Evolutionary conservation across 192 early-diverging fungal genomes (phyloP).

Genomic region (Podila epicladia): DNA sequence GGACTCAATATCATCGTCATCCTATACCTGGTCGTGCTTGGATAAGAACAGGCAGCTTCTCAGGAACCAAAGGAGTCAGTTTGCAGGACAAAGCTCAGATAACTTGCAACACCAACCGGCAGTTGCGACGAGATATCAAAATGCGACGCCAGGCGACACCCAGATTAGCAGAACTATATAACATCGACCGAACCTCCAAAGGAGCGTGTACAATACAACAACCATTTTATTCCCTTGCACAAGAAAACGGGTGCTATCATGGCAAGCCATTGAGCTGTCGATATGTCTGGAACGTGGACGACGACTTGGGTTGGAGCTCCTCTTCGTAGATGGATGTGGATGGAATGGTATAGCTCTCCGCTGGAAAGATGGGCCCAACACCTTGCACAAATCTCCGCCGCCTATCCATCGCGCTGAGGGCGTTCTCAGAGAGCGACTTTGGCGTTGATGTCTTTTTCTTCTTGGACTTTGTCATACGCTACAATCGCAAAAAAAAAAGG

Average conservation of each 20-base stretch:
- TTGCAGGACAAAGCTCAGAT: no score
- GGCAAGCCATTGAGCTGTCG: slow-evolving; percentile 40
- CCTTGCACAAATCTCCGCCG: slow-evolving; percentile 73
- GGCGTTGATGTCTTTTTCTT: slow-evolving; percentile 68
- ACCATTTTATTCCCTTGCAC: not conserved
- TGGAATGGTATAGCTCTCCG: slow-evolving; percentile 55
- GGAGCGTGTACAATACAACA: not conserved
- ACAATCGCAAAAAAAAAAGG: slow-evolving; percentile 22
- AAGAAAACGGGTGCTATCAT: not conserved
- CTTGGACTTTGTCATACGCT: slow-evolving; percentile 75
- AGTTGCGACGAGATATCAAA: not conserved
- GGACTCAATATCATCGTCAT: slow-evolving; percentile 83
- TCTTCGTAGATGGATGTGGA: slow-evolving; percentile 53
- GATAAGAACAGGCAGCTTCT: slow-evolving; percentile 53
- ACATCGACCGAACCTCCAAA: no score
- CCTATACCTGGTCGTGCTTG: slow-evolving; percentile 83
- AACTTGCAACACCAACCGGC: no score
- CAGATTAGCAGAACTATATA: not conserved
- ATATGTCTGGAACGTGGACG: slow-evolving; percentile 24
- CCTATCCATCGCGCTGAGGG: slow-evolving; percentile 70
- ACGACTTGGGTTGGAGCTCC: slow-evolving; percentile 22
- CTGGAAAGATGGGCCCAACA: slow-evolving; percentile 63
- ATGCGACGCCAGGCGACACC: no score
- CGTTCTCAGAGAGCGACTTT: slow-evolving; percentile 74
- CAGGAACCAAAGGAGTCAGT: no score